These are phyloP conservation scores for Allium cepa DNA, from an alignment of 106 monocot species.

Conservation along the genomic window DNA sequence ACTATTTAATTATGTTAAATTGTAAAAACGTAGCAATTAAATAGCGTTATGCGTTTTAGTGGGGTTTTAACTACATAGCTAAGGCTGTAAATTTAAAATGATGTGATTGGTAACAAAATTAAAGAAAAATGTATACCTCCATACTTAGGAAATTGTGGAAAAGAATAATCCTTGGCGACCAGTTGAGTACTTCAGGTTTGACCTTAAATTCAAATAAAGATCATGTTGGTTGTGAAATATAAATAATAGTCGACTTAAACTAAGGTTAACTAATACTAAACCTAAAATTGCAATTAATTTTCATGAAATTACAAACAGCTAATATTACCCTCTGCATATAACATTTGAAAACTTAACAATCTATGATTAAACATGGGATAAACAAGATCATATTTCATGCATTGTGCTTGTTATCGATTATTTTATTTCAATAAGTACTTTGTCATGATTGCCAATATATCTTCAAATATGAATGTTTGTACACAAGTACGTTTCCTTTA, in stretches of 20 bases:
- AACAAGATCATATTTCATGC: background rate
- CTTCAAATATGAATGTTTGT: too few species aligned
- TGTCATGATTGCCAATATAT: too few species aligned
- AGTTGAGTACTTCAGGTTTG: conserved; percentile 14
- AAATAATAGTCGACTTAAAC: background rate
- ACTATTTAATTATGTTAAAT: too few species aligned
- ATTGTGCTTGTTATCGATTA: too few species aligned
- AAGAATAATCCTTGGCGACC: conserved; percentile 12
- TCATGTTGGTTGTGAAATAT: background rate
- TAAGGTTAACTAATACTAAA: background rate
- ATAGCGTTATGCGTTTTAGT: too few species aligned
- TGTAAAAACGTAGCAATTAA: too few species aligned
- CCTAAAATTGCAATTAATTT: background rate
- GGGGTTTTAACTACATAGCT: too few species aligned
- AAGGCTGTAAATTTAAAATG: too few species aligned
- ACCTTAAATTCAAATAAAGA: conserved; percentile 1
- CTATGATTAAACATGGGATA: background rate
- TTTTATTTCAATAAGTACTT: too few species aligned
- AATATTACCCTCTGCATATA: background rate
- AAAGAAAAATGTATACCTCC: background rate
- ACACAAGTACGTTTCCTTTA: too few species aligned
- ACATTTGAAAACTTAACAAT: background rate
- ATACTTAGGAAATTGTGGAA: conserved; percentile 8
- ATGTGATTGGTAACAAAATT: too few species aligned
- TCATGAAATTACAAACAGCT: background rate